Evolutionary conservation across 768 basidiomycete genomes (phyloP).

Genomic region (Amyloporia xantha): DNA sequence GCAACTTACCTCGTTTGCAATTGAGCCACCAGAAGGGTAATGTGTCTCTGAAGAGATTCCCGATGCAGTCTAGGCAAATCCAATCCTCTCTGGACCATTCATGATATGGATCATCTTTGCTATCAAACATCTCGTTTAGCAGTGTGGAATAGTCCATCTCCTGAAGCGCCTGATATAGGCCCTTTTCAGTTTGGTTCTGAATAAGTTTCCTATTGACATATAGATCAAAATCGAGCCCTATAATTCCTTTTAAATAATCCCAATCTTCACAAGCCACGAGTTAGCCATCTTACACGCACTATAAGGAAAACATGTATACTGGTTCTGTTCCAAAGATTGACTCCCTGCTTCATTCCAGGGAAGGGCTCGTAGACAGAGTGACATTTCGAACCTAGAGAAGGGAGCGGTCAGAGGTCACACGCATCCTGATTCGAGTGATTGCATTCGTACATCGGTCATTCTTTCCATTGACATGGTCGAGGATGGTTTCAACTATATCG

Average conservation of each 20-base stretch:
- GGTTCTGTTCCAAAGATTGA: background rate
- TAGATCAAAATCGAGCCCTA: background rate
- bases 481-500: background rate
- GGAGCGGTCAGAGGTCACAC: background rate
- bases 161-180: background rate
- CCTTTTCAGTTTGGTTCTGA: background rate
- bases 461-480: background rate
- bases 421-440: background rate
- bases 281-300: background rate
- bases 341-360: background rate
- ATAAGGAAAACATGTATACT: background rate
- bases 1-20: background rate
- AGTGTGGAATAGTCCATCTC: background rate
- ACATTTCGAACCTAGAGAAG: background rate
- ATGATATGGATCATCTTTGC: background rate
- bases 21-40: background rate
- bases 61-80: background rate
- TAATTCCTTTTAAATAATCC: background rate
- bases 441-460: background rate
- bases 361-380: background rate
- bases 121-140: background rate
- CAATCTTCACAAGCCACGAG: background rate
- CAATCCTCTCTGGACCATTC: background rate
- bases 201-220: background rate
- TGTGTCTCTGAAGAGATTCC: background rate